Base-by-base conservation (phyloP, 805 yeast species). In the Metschnikowia rubicola region DNA sequence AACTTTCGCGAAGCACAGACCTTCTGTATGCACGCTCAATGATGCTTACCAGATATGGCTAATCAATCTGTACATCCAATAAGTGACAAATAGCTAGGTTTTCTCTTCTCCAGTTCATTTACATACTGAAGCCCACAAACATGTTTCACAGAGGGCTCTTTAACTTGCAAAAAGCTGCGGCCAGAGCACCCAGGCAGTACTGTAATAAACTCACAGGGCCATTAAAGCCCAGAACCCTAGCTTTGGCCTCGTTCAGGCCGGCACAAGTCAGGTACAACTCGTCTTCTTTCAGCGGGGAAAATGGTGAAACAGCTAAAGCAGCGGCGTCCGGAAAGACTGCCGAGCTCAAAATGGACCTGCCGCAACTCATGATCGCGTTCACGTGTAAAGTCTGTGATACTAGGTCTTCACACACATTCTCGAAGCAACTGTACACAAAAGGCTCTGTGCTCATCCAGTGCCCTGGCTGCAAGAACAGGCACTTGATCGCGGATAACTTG, bases 371-470 rank as follows among this genome's bases (percentile, higher is more conserved):
- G 85, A 77, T 92, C 19, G 92, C 96, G 0, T 91, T 92, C 68
- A 92, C 97, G 0, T 92, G 98, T 68, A 92, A 90, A 63, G 80
- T 81, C 54, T 92, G 98, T 67, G 76, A 80, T 39, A 79, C 86
- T 3, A 72, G 97, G 46, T 89, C 97, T 0, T 81, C 90, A 4
- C 98, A 92, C 61, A 77, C 84, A n/a, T 85, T 92, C 60, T 86
- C 96, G 6, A 91, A 91, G 56, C 98, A 92, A 66, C 91, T 97
- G 0, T 92, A 92, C 63, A 80, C 84, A 11, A 70, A 74, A 9
- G 98, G 98, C 1, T 84, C 96, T 0, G 96, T 92, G 3, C 68
- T 89, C 42, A 85, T 92, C 21, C 89, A 88, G 59, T 92, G 98
- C 63, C 98, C 98, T 0, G 87, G 90, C 12, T 92, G 98, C 64